These are phyloP conservation scores for Solanum clarkiae DNA, from an alignment of 257 asterid species.

Conservation along the genomic window DNA sequence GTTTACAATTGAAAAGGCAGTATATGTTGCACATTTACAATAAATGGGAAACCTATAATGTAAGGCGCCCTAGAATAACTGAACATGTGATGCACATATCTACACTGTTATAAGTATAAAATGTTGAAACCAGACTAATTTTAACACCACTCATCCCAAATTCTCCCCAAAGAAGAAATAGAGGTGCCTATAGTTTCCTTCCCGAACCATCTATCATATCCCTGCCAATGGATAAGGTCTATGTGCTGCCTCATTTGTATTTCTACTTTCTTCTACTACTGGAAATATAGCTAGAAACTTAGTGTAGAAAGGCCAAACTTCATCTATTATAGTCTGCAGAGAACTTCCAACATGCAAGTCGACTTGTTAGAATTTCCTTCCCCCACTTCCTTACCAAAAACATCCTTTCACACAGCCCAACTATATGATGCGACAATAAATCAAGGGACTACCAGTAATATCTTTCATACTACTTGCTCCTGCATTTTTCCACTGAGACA, in stretches of 20 bases:
- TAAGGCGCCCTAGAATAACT: not conserved
- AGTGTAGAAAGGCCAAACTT: not conserved
- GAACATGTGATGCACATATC: not conserved
- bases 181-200: not conserved
- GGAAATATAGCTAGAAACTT: not conserved
- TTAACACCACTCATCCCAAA: not conserved
- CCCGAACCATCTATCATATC: not conserved
- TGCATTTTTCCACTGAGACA: not conserved
- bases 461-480: not conserved
- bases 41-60: not conserved
- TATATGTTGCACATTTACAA: not conserved
- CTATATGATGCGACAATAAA: not conserved
- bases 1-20: not conserved
- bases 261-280: not conserved
- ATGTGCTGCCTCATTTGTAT: not conserved
- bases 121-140: not conserved
- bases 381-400: not conserved
- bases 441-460: not conserved
- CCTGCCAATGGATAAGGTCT: not conserved
- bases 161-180: not conserved
- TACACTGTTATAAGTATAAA: not conserved
- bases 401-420: not conserved
- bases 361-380: not conserved
- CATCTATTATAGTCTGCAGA: not conserved
- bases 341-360: not conserved